phyloP scores from a whole-genome alignment of 2,329 filamentous ascomycete species.

The Nemania diffusa region DNA sequence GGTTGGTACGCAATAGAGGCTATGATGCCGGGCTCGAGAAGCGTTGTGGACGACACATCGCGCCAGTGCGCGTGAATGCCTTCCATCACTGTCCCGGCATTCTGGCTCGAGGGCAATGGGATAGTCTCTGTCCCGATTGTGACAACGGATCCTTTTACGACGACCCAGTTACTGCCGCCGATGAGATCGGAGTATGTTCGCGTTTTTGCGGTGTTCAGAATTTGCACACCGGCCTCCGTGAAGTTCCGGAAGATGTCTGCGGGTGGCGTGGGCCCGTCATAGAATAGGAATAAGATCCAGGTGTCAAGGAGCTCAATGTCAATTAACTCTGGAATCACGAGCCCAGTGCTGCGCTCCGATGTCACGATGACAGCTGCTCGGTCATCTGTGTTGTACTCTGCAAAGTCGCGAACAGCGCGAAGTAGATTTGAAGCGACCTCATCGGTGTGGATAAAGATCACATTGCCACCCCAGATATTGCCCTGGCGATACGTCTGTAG shows the following conservation, averaged over 20 bases:
- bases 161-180: conserved; percentile 55
- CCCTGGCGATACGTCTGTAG: conserved; percentile 56
- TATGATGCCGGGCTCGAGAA: conserved; percentile 46
- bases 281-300: conserved; percentile 72
- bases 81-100: conserved; percentile 45
- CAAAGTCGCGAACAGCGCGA: conserved; percentile 63
- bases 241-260: conserved; percentile 66
- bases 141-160: conserved; percentile 50
- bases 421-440: conserved; percentile 53
- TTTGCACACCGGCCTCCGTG: conserved; percentile 53
- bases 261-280: conserved; percentile 65
- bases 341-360: conserved; percentile 55
- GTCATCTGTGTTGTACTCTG: conserved; percentile 65
- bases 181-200: conserved; percentile 61
- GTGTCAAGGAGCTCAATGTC: conserved; percentile 57
- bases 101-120: conserved; percentile 46
- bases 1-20: conserved; percentile 54
- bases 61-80: conserved; percentile 51
- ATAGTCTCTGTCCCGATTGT: conserved; percentile 53
- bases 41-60: conserved; percentile 41
- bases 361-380: conserved; percentile 71
- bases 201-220: conserved; percentile 58
- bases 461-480: conserved; percentile 57
- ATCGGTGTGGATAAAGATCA: conserved; percentile 50
- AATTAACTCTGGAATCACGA: conserved; percentile 27